Evolutionary conservation across 2,329 filamentous ascomycete species (phyloP), one percentile per base, ranked within the genome.

Genomic region (Beauveria bassiana): DNA sequence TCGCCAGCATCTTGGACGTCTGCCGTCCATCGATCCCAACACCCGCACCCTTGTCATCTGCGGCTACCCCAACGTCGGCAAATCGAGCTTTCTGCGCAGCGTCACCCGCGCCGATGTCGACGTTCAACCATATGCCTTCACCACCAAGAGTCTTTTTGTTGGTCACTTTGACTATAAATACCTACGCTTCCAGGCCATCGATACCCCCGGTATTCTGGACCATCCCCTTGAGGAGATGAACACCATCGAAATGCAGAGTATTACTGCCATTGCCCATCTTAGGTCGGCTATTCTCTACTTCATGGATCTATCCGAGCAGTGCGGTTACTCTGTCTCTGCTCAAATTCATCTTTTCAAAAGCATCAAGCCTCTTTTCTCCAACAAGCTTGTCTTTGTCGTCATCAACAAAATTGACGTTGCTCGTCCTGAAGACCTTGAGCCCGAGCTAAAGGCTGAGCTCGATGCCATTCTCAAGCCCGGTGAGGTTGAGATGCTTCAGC

Each of bases 181-280:
- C 61, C 67, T 75, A 61, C 74, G 77, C 42, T 83, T 83, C 72
- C 80, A 82, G 78, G 93, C 92, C 31, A 97, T 99, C 68, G 95
- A 99, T 77, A 99, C 95, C 12, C 93, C 93, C n/a, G 95, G 95
- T 81, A 96, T 99, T 68, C 80, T 99, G 64, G 95, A 99, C 70
- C 95, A 99, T 74, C 93, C 93, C 42, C 85, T 99, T 9, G 95
- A 98, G 77, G 95, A 98, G 79, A 99, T 98, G 95, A 96, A 97
- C 79, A 98, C 95, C 3, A 99, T 99, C 72, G 95, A 99, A 78
- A 98, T 98, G 91, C 95, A 98, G 81, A 76, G 90, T 64, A 97
- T 99, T 68, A 98, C 93, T 20, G 95, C 96, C 12, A 96, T 99
- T 78, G 95, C 95, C 57, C 96, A 99, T 80, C 81, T 99, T 72